Base-by-base conservation (phyloP, 768 basidiomycete species). In the Xerocomellus dryophilus region DNA sequence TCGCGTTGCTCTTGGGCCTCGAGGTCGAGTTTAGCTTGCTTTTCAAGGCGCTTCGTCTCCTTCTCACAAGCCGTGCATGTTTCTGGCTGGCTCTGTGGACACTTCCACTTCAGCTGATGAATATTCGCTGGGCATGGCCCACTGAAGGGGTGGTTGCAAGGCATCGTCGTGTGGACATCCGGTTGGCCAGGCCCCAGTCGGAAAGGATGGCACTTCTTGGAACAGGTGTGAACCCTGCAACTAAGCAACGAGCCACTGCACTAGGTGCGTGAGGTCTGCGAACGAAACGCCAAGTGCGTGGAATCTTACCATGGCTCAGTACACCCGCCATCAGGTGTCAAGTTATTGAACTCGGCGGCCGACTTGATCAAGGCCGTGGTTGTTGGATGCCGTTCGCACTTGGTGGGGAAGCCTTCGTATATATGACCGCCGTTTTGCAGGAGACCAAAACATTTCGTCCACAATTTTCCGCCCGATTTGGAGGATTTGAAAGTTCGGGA, bases 281-380 rank as follows among this genome's bases (percentile, higher is more conserved):
- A 21, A 42, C 20, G 15, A 17, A 51, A 34, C 40, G 4, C 11
- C 15, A 40, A 21, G 39, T 17, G 1, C 42, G 35, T 27, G 18
- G 9, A 21, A 12, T 61, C 74, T 43, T 69, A 86, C 86, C 86
- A 88, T 43, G 79, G 76, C 54, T 77, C 73, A 3, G 55, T 66
- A 54, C 86, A 88, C 3, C 86, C 86, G 9, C 86, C 86, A 46
- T 85, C 84, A 0, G 85, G 85, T 54, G 76, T 75, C 20, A 74
- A 49, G 14, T 51, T 53, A 9, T 82, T 77, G 43, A 88, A 88
- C 11, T 84, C 77, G 2, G 60, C 68, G 0, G 80, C 74, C 5
- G 59, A 43, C 41, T 66, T 70, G 17, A 87, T 62, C 32, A 78
- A 27, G 0, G 68, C 70, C 0, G 58, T 75, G 1, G 63, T 68